Percentiles rank a stretch among this genome's conserved stretches.
Evolutionary conservation across 179 eudicot species (phyloP).

Genomic region (Camellia oleifera): DNA sequence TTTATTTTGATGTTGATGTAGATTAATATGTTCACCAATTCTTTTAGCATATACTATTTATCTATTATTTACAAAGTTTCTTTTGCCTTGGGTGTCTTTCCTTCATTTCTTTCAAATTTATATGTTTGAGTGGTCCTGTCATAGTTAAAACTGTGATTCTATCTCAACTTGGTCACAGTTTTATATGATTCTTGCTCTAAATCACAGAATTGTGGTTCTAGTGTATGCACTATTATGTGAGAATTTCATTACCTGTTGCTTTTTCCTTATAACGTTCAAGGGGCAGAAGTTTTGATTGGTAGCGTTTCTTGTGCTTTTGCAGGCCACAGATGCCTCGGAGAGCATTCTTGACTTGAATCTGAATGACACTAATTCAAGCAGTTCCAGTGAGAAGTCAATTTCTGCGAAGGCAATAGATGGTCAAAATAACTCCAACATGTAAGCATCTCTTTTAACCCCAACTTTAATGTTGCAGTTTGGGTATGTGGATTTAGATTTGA

Average conservation of each 20-base stretch:
- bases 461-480: conserved; percentile 14
- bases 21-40: no score
- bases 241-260: background rate
- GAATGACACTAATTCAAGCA: conserved; percentile 9
- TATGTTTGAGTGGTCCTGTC: no score
- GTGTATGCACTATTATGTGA: background rate
- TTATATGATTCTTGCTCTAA: no score
- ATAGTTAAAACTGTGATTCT: no score
- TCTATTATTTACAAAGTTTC: no score
- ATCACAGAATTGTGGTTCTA: no score
- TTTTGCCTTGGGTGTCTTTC: no score
- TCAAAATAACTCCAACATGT: conserved; percentile 20
- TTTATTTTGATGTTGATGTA: no score
- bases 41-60: no score
- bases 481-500: no score
- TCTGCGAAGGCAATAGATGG: conserved; percentile 12
- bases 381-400: conserved; percentile 18
- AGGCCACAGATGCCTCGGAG: conserved; percentile 26
- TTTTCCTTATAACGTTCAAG: background rate
- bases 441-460: conserved; percentile 23
- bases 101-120: no score
- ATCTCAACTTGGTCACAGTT: no score
- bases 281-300: background rate
- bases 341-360: conserved; percentile 14
- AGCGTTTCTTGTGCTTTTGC: conserved; percentile 16